Evolutionary conservation across 75 land plant species (phyloP).

Genomic region (Adiantum capillusveneris): DNA sequence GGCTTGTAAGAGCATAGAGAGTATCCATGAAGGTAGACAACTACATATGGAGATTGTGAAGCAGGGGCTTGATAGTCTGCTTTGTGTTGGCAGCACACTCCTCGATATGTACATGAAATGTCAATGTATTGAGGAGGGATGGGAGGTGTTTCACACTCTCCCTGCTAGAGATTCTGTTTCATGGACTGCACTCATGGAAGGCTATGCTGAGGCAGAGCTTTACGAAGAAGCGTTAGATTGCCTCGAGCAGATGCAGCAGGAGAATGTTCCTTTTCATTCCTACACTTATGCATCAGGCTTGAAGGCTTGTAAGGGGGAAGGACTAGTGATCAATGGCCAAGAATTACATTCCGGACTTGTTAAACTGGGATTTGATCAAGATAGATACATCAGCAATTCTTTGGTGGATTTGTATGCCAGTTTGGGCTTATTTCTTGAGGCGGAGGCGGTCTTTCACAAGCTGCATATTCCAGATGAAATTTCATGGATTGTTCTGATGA

Average conservation of each 20-base stretch:
- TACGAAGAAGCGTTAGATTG: neutral
- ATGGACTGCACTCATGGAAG: constrained; percentile 7
- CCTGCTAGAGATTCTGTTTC: constrained; percentile 1
- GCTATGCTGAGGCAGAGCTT: constrained; percentile 8
- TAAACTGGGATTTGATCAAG: neutral
- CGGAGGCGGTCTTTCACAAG: neutral
- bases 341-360: neutral
- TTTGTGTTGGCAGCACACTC: constrained; percentile 4
- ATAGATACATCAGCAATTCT: neutral
- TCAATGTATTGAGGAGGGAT: neutral
- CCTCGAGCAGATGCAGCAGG: constrained; percentile 7
- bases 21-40: neutral
- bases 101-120: constrained; percentile 2
- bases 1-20: constrained; percentile 1
- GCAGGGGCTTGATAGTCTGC: constrained; percentile 1
- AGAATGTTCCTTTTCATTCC: neutral
- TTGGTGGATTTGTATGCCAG: constrained; percentile 1
- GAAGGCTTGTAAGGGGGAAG: neutral
- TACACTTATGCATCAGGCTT: neutral
- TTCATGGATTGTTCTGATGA: constrained; percentile 4
- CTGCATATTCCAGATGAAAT: neutral
- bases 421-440: neutral
- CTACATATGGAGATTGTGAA: constrained; percentile 1
- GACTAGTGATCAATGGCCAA: neutral
- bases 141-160: constrained; percentile 2